A percentile compares a stretch with the other conserved stretches of the same genome.
phyloP scores from a whole-genome alignment of 208 protist species.

The Leishmania amazonensis region DNA sequence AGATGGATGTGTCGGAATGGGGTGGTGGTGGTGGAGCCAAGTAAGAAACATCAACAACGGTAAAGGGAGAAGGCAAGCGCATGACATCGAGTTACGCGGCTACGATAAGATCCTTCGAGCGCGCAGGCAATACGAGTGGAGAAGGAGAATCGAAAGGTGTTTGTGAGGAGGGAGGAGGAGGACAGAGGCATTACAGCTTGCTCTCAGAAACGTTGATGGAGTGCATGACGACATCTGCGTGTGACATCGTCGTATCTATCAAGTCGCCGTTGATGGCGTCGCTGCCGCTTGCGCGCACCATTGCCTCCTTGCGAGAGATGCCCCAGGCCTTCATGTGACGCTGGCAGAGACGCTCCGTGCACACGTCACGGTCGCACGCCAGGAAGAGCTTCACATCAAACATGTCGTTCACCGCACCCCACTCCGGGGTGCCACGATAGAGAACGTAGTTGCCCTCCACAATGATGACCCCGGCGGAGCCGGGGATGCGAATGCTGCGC shows the following conservation, averaged over 20 bases:
- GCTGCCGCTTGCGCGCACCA: slow-evolving; percentile 61
- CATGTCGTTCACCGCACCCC: slow-evolving; percentile 55
- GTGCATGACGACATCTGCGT: slow-evolving; percentile 61
- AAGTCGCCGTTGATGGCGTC: slow-evolving; percentile 77
- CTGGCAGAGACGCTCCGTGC: slow-evolving; percentile 51
- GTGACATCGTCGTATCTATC: slow-evolving; percentile 51
- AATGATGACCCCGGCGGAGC: slow-evolving; percentile 53
- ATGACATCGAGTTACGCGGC: background rate
- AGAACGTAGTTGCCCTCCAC: slow-evolving; percentile 85
- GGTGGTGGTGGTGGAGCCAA: too few relatives aligned
- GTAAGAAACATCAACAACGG: background rate
- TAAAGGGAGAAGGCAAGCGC: background rate
- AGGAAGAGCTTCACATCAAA: slow-evolving; percentile 76
- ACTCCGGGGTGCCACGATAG: slow-evolving; percentile 57
- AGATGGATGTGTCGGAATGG: background rate
- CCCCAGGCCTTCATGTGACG: slow-evolving; percentile 80
- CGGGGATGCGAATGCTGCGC: slow-evolving; percentile 47
- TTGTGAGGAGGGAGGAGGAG: background rate
- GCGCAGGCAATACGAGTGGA: background rate
- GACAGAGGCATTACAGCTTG: slow-evolving; percentile 14
- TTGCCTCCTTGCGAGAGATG: slow-evolving; percentile 49
- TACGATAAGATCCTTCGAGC: background rate
- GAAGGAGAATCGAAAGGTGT: background rate
- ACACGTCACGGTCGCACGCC: slow-evolving; percentile 40
- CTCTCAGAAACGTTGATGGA: slow-evolving; percentile 39